Evolutionary conservation across 1,139 yeast species (phyloP).

Genomic region (Candida tropicalis): DNA sequence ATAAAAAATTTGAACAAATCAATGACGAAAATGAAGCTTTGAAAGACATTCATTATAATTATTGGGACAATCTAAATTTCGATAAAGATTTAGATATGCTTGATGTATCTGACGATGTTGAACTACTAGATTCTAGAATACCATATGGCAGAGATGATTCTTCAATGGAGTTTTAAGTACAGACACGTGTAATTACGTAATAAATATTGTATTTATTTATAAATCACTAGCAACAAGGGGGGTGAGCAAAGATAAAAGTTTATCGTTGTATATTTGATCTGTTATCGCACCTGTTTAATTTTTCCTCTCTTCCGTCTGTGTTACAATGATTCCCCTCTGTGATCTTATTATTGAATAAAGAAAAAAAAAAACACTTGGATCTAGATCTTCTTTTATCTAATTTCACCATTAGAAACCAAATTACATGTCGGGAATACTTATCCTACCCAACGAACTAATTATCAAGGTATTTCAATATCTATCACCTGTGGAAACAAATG

Average conservation of each 20-base stretch:
- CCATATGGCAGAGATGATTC: slow-evolving; percentile 5
- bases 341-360: too few species aligned
- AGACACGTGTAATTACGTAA: not conserved
- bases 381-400: too few species aligned
- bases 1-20: slow-evolving; percentile 16
- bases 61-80: slow-evolving; percentile 39
- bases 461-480: slow-evolving; percentile 25
- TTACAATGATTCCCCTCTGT: not conserved
- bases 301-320: not conserved
- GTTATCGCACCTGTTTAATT: not conserved
- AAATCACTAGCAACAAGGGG: too few species aligned
- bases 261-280: too few species aligned
- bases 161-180: slow-evolving; percentile 1
- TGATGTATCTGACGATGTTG: slow-evolving; percentile 19
- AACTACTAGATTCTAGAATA: slow-evolving; percentile 18
- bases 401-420: too few species aligned
- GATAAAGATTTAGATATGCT: slow-evolving; percentile 35
- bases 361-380: too few species aligned
- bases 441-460: slow-evolving; percentile 31
- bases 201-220: too few species aligned
- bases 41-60: slow-evolving; percentile 32
- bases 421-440: slow-evolving; percentile 5
- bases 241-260: too few species aligned
- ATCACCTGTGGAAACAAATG: slow-evolving; percentile 24
- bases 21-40: slow-evolving; percentile 21